Evolutionary conservation across 2,329 filamentous ascomycete genomes (phyloP), one percentile per base, ranked within the genome.

Genomic region (Cryoendolithus antarcticus): DNA sequence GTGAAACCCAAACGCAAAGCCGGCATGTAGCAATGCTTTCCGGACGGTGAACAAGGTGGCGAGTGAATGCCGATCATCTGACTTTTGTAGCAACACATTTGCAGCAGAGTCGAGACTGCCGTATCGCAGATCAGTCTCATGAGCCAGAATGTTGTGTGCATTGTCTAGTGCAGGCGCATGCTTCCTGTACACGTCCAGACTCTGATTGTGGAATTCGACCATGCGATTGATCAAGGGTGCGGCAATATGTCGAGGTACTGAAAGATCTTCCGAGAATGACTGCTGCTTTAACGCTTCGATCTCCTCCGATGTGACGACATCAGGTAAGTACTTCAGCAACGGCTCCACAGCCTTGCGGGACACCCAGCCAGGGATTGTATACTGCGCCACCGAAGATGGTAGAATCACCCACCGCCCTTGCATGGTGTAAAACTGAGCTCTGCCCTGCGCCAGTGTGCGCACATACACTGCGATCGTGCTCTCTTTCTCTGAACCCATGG

Each of bases 21-120:
- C 75, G 43, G 77, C 70, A 31, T 69, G 65, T 13, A 69, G 57
- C 6, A 89, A 55, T 6, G 78, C 71, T 40, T 73, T 73, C 48
- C 86, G 79, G 5, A 86, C 75, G 3, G 83, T 82, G 50, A 85
- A 82, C 4, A 86, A 59, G 6, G 71, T 55, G 10, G 49, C 42
- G 8, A 48, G 33, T 10, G 54, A 40, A 9, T 58, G 13, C 57
- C 54, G 1, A 21, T 52, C 43, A 9, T 52, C 39, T 9, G 44
- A 46, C 48, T 47, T 39, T 9, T 51, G 50, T 39, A 66, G 54
- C 13, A 74, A 50, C 6, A 52, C 59, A 28, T 60, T 56, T 1
- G 70, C 63, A 32, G 72, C 66, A 11, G 66, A 62, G 1, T 59
- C 48, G 19, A 74, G 53, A 4, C 62, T 69, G 50, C 69, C 65